A percentile compares a stretch with the other conserved stretches of the same genome.
These are phyloP conservation scores for Xylaria digitata DNA, from an alignment of 2,329 filamentous ascomycete species.

Conservation along the genomic window DNA sequence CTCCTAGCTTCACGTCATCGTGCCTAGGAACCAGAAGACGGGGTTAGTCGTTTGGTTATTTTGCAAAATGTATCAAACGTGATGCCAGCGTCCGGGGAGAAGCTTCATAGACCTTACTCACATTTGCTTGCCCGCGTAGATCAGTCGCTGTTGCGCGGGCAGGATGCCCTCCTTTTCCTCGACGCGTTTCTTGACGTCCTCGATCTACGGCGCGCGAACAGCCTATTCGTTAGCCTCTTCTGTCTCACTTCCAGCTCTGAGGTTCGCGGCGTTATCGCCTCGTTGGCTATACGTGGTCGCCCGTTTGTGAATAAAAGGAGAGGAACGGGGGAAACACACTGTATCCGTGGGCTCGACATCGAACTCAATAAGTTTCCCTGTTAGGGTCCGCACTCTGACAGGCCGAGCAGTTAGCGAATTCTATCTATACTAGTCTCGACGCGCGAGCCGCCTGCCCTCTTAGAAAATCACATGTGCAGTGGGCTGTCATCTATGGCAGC, in stretches of 20 bases:
- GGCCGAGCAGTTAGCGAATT: constrained; percentile 26
- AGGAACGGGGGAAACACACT: constrained; percentile 60
- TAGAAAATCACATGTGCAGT: background rate
- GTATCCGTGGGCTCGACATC: constrained; percentile 96
- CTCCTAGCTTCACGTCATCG: constrained; percentile 91
- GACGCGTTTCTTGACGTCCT: constrained; percentile 97
- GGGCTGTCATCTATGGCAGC: background rate
- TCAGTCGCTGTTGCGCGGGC: constrained; percentile 94
- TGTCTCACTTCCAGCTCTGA: background rate
- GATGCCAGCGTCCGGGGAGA: no score
- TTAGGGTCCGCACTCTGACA: constrained; percentile 92
- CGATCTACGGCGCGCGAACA: constrained; percentile 68
- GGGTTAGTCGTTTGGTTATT: constrained; percentile 14
- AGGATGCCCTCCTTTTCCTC: constrained; percentile 99
- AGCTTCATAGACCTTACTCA: constrained; percentile 57
- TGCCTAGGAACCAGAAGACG: constrained; percentile 68
- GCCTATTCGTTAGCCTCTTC: constrained; percentile 2
- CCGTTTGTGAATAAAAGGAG: background rate
- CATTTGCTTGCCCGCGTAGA: constrained; percentile 99
- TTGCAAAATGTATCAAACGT: background rate
- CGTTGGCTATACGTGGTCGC: background rate
- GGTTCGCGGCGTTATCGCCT: background rate
- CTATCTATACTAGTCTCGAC: background rate
- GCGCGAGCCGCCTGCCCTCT: background rate
- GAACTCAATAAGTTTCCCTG: constrained; percentile 98